Base-by-base conservation (phyloP, 805 yeast species). In the Cyberlindnera amylophila region DNA sequence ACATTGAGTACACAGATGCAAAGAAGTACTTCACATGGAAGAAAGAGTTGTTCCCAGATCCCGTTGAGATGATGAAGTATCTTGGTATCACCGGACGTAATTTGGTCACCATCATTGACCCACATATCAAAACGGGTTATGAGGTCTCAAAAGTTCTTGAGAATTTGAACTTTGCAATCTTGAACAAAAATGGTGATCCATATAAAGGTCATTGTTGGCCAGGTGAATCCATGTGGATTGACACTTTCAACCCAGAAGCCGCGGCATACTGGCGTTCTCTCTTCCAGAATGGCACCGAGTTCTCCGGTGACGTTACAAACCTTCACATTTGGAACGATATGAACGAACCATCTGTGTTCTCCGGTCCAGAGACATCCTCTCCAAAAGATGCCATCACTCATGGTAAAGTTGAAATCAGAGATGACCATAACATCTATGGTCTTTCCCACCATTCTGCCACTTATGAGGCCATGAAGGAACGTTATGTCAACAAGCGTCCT, bases 161-260 rank as follows among this genome's bases (percentile, higher is more conserved):
- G 6, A 52, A 67, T 12, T 55, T 70, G 8, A 57, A 64, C 5
- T 56, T 77, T 8, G 78, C 76, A 0, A 69, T 88, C 16, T 61
- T 67, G 47, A 66, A 75, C 37, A 61, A 63, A 16, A 50, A 61
- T 2, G 81, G 79, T 19, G 58, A 69, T 1, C 64, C 77, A 2
- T 90, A 70, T 60, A 70, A 77, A 38, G 98, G 96, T 4, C 95
- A 88, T 61, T 93, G 98, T 63, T 93, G 99, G 99, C 97, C 99
- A 2, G 99, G 98, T 1, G 88, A 86, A 52, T 85, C 96, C 0
- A 71, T 88, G 7, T 93, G 98, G 98, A 78, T 93, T 42, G 99
- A 93, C 54, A 73, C 96, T 0, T 63, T 90, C 44, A 77, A 81
- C 56, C 87, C 90, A 1, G 55, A 63, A 1, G 75, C 89, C 1